Evolutionary conservation across 2,329 filamentous ascomycete genomes (phyloP).

Genomic region (Fusarium multiceps): DNA sequence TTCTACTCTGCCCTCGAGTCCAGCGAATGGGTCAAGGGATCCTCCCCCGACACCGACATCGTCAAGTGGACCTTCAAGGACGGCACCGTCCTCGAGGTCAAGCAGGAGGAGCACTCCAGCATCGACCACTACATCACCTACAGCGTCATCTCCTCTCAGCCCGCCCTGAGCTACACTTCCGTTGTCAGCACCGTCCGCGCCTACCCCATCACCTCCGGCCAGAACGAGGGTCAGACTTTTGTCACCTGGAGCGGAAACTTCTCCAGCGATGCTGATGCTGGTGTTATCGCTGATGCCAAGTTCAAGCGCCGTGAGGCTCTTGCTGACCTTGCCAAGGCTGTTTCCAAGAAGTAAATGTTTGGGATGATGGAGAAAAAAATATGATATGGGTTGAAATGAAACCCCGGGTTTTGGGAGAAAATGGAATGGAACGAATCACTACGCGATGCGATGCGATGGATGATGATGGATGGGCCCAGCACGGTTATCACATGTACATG

Average conservation of each 20-base stretch:
- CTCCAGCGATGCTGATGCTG: slow-evolving; percentile 76
- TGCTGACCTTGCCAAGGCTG: slow-evolving; percentile 69
- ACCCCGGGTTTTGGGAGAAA: neutral
- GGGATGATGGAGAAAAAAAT: neutral
- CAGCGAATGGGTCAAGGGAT: slow-evolving; percentile 70
- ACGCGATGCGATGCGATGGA: slow-evolving; percentile 2
- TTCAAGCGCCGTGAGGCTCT: slow-evolving; percentile 81
- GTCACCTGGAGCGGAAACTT: slow-evolving; percentile 77
- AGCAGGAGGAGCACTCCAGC: slow-evolving; percentile 80
- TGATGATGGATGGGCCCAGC: slow-evolving; percentile 14
- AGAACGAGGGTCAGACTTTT: slow-evolving; percentile 72
- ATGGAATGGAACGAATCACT: slow-evolving; percentile 1
- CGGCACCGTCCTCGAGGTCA: slow-evolving; percentile 74
- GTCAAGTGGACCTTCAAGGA: slow-evolving; percentile 79
- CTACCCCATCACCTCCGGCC: slow-evolving; percentile 74
- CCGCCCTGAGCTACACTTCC: slow-evolving; percentile 72
- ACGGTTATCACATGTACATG: slow-evolving; percentile 3
- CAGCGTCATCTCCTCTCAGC: slow-evolving; percentile 74
- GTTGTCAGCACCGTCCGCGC: slow-evolving; percentile 74
- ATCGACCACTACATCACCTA: slow-evolving; percentile 83
- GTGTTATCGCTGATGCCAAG: slow-evolving; percentile 78
- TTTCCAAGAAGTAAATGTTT: slow-evolving; percentile 44
- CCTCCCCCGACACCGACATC: slow-evolving; percentile 72
- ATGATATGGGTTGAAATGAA: neutral
- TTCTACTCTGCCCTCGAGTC: slow-evolving; percentile 74